Evolutionary conservation across 2,329 filamentous ascomycete genomes (phyloP).

Genomic region (Hymenoscyphus linearis): DNA sequence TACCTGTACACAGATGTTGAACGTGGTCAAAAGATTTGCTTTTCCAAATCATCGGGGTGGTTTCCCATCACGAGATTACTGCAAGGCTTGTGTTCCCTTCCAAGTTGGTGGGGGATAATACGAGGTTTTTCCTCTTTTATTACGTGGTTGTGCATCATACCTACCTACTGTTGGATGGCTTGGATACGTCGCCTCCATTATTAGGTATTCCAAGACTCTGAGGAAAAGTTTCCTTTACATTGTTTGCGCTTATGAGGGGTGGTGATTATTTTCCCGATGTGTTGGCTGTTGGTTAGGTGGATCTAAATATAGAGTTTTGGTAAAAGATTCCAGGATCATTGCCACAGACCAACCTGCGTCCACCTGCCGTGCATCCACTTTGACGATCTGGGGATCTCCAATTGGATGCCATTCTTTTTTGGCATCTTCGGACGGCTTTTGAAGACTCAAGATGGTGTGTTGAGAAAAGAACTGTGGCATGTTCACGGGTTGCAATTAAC

Average conservation of each 20-base stretch:
- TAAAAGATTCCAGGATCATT: background rate
- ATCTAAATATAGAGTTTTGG: background rate
- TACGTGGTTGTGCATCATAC: too few relatives aligned
- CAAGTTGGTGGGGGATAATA: background rate
- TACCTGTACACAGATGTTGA: background rate
- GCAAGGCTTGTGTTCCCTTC: background rate
- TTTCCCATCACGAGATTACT: background rate
- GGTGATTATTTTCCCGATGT: background rate
- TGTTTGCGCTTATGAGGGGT: background rate
- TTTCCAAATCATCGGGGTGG: background rate
- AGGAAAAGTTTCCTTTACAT: background rate
- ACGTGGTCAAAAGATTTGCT: background rate
- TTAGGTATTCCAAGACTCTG: background rate
- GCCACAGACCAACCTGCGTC: background rate
- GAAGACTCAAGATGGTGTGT: background rate
- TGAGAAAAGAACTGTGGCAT: background rate
- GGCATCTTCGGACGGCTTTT: background rate
- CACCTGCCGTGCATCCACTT: background rate
- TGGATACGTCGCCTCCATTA: too few relatives aligned
- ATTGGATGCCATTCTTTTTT: background rate
- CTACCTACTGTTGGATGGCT: too few relatives aligned
- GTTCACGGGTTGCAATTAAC: background rate
- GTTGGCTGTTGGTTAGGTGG: background rate
- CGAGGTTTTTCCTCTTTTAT: background rate
- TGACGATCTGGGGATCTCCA: background rate